Conservation (phyloP, 2,329 filamentous ascomycete species). For the Aspergillus felis region DNA sequence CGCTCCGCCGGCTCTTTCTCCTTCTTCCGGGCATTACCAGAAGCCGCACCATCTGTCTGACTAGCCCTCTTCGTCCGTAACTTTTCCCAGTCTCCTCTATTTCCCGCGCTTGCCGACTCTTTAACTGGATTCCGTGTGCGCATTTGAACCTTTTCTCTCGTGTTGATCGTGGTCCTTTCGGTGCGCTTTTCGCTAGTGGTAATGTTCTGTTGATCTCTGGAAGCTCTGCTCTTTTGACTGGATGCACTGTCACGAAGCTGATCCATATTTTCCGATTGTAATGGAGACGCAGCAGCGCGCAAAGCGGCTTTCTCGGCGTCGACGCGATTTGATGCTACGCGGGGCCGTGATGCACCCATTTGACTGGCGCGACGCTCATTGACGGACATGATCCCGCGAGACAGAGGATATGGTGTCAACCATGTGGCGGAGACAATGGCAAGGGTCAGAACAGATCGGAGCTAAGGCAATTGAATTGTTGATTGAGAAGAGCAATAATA, state of each 20-base stretch:
- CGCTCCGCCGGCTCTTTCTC: conserved; percentile 32
- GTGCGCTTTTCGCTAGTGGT: conserved; percentile 36
- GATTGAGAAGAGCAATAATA: background rate
- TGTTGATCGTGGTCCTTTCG: conserved; percentile 51
- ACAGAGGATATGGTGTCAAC: conserved; percentile 14
- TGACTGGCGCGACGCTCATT: conserved; percentile 39
- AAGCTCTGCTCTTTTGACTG: conserved; percentile 28
- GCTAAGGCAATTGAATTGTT: background rate
- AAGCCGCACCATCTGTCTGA: conserved; percentile 21
- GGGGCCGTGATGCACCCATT: conserved; percentile 37
- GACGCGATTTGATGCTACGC: conserved; percentile 39
- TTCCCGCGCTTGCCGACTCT: conserved; percentile 31
- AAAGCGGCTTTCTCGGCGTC: conserved; percentile 26
- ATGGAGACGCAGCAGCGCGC: conserved; percentile 29
- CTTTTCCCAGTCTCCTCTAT: conserved; percentile 33
- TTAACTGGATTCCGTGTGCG: conserved; percentile 57
- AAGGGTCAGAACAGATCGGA: background rate
- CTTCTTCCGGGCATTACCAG: conserved; percentile 21
- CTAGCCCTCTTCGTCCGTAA: conserved; percentile 25
- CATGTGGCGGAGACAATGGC: conserved; percentile 18
- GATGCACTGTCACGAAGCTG: conserved; percentile 28
- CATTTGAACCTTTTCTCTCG: conserved; percentile 59
- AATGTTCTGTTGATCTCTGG: conserved; percentile 30
- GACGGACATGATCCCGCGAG: conserved; percentile 34
- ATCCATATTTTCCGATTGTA: conserved; percentile 29